Base-by-base conservation (phyloP, 2,329 filamentous ascomycete genomes). In the Nemania abortiva region DNA sequence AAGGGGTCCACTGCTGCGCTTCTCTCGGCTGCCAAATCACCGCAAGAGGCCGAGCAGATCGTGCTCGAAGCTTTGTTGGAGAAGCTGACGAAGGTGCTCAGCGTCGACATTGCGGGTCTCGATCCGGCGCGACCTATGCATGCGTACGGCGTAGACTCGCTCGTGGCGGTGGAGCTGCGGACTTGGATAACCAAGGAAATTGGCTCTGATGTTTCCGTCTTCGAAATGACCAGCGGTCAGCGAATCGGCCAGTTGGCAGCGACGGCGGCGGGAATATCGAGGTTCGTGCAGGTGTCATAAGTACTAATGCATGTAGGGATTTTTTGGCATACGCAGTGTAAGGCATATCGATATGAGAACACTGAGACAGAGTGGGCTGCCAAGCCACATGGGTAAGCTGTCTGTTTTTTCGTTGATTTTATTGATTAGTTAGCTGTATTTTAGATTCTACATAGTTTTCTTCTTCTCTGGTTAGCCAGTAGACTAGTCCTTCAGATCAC, bases 81-180 rank as follows among this genome's bases (percentile, higher is more conserved):
- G 10, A 71, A 68, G 39, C 45, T 72, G n/a, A 63, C 66, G 6
- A 63, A 63, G 20, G 69, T 63, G 1, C 67, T 78, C 37, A 52
- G 57, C 22, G 69, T 76, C 0, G 52, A 73, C 6, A 52, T 68
- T 2, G 63, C 67, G 9, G 75, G 77, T 31, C 70, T 79, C 7
- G 73, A 77, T 54, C 34, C 66, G 2, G 50, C 61, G 3, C 73
- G 72, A 47, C 72, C 72, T 3, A 70, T 79, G 4, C 76, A 76
- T 0, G 74, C 73, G 1, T 75, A 75, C 53, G 77, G 78, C 3
- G 74, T 79, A 1, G 77, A 79, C 66, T 79, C 77, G 0, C 74
- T 79, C 1, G 73, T 79, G 24, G 77, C 77, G 0, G 74, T 79
- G 0, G 78, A 80, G 56, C 53, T 79, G 24, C 72, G 77, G 2